Evolutionary conservation across 441 rosid genomes (phyloP), one percentile per base, ranked within the genome.

Genomic region (Mallotus repandus): DNA sequence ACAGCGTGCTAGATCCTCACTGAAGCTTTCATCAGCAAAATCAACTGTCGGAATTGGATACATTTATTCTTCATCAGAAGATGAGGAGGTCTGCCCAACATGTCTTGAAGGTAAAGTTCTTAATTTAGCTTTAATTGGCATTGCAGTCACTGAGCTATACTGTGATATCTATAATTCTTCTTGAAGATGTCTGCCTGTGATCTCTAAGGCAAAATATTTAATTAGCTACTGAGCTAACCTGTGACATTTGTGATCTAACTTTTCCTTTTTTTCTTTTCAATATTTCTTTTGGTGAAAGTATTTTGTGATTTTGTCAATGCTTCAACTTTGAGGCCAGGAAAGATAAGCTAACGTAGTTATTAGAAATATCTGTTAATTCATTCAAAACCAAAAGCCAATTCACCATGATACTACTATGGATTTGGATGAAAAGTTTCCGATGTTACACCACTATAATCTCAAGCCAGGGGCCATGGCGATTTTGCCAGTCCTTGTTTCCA

Each of bases 11-110:
- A 89, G 84, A 84, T 86, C 88, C 70, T 81, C 90, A 22, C 79
- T 86, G 43, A 92, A 82, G 78, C 85, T 86, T 63, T 73, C 86
- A 68, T 83, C 86, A 4, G 83, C 91, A 72, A 88, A 86, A 81
- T 76, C 83, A 14, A 57, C 80, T 41, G 65, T 78, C 70, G 85
- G 89, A 66, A 71, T 82, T 79, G 96, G 84, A 69, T 79, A 82
- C 70, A 68, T 91, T 74, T 88, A 87, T 84, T 58, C 84, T 53
- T 78, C 86, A 54, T 77, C 94, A 52, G 97, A 92, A 76, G 97
- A 94, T 32, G 98, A 92, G 81, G 97, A 94, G 80, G 85, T 85
- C 64, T 94, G 98, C 56, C 97, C 97, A 59, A 94, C 97, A 61
- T 92, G 97, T 82, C 97, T 94, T 66, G 98, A 94, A 81, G 98